Conservation (phyloP, 768 basidiomycete genomes). For the Suillus subalutaceus region DNA sequence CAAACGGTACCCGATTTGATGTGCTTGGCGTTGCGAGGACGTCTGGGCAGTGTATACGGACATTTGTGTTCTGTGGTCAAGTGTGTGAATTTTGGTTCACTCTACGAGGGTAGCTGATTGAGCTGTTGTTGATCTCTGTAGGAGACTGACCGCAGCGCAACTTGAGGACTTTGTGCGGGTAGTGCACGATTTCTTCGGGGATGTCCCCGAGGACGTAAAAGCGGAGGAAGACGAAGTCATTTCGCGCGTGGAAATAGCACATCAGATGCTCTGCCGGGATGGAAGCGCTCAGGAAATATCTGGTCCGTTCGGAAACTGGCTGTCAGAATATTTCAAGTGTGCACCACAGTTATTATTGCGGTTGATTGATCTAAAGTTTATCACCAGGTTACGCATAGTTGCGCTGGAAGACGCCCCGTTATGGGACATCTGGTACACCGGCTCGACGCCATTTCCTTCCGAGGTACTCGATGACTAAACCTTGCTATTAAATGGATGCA, state of each 20-base stretch:
- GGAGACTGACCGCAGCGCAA: conserved; percentile 44
- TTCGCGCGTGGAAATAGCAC: conserved; percentile 26
- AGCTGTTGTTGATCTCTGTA: conserved; percentile 20
- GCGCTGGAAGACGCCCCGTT: conserved; percentile 54
- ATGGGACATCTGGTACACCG: conserved; percentile 79
- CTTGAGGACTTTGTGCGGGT: conserved; percentile 42
- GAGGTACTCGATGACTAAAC: conserved; percentile 48
- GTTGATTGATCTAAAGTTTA: neutral
- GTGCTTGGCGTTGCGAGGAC: conserved; percentile 47
- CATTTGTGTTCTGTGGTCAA: conserved; percentile 49
- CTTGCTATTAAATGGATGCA: neutral
- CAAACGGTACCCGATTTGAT: conserved; percentile 43
- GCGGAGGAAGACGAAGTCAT: conserved; percentile 36
- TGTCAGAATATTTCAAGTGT: conserved; percentile 54
- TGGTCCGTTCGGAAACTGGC: conserved; percentile 48
- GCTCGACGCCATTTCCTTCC: conserved; percentile 61
- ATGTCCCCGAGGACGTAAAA: conserved; percentile 35
- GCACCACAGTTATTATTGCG: conserved; percentile 17
- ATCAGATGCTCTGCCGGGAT: conserved; percentile 22
- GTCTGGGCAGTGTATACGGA: conserved; percentile 44
- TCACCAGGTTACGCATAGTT: conserved; percentile 42
- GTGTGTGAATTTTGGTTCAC: conserved; percentile 36
- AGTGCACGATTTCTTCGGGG: conserved; percentile 42
- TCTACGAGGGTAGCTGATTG: conserved; percentile 8
- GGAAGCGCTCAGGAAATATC: conserved; percentile 22